phyloP scores from a whole-genome alignment of 257 asterid genomes.

The Verbascum thapsus region DNA sequence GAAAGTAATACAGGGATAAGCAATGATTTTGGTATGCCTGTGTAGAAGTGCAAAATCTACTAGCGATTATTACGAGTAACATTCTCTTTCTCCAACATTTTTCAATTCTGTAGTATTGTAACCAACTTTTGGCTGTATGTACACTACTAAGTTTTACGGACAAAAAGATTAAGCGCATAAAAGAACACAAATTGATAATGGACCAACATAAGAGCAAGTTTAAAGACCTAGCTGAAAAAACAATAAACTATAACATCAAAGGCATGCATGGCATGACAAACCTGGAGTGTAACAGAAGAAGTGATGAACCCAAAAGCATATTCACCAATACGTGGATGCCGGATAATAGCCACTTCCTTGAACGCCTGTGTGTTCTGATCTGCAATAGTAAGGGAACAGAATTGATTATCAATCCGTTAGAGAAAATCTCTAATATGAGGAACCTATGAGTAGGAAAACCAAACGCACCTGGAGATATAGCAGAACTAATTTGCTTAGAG shows the following conservation, averaged over 20 bases:
- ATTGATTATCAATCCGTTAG: constrained; percentile 18
- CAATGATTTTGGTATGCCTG: not conserved
- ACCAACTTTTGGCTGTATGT: constrained; percentile 23
- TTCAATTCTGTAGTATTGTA: not conserved
- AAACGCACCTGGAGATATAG: constrained; percentile 75
- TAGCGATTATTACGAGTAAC: constrained; percentile 18
- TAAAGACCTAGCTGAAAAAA: constrained; percentile 12
- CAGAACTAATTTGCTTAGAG: constrained; percentile 84
- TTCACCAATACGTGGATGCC: constrained; percentile 88
- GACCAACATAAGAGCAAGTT: constrained; percentile 19
- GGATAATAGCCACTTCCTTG: constrained; percentile 81
- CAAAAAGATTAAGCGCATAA: constrained; percentile 14
- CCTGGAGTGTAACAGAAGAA: constrained; percentile 72
- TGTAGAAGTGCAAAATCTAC: constrained; percentile 22
- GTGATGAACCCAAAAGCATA: constrained; percentile 83
- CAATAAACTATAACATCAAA: constrained; percentile 21
- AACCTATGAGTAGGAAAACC: constrained; percentile 23
- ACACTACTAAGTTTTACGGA: constrained; percentile 17
- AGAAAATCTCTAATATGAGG: not conserved
- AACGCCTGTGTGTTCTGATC: constrained; percentile 77
- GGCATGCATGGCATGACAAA: constrained; percentile 32
- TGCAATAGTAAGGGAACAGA: constrained; percentile 34
- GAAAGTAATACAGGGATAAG: not conserved
- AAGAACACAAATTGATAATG: not conserved
- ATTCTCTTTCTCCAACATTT: constrained; percentile 1